phyloP scores from a whole-genome alignment of 768 basidiomycete genomes.

The Leucogyrophana mollusca region DNA sequence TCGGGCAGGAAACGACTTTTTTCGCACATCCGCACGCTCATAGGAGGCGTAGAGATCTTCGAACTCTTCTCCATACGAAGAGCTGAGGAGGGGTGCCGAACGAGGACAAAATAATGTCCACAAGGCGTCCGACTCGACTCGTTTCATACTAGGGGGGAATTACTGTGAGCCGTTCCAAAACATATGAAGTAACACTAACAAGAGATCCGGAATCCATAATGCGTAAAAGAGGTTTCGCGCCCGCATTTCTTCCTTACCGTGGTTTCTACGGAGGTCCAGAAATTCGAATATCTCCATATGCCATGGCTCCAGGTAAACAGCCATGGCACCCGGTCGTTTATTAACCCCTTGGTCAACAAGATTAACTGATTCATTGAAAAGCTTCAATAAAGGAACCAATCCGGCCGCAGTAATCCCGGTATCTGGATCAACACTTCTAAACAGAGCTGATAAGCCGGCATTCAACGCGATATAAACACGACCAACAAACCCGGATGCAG shows the following conservation, averaged over 20 bases:
- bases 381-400: constrained; percentile 94
- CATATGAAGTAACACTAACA: constrained; percentile 45
- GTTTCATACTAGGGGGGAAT: constrained; percentile 69
- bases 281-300: constrained; percentile 93
- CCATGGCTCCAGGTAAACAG: constrained; percentile 97
- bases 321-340: constrained; percentile 93
- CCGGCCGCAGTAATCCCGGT: constrained; percentile 96
- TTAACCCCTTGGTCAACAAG: constrained; percentile 96
- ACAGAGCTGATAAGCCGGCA: not conserved
- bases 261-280: constrained; percentile 92
- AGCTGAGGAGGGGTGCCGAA: constrained; percentile 80
- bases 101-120: constrained; percentile 95
- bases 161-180: not conserved
- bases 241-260: constrained; percentile 90
- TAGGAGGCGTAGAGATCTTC: constrained; percentile 77
- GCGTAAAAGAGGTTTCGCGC: constrained; percentile 93
- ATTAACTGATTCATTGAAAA: constrained; percentile 88
- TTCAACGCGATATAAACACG: not conserved
- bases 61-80: constrained; percentile 82
- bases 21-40: constrained; percentile 78
- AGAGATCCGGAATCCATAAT: constrained; percentile 91
- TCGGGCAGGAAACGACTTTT: constrained; percentile 84
- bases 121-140: constrained; percentile 78
- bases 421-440: constrained; percentile 90
- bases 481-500: constrained; percentile 71